A percentile compares a stretch with the other conserved stretches of the same genome.
phyloP scores from a whole-genome alignment of 192 early-diverging fungal species.

The Backusella macrospora region DNA sequence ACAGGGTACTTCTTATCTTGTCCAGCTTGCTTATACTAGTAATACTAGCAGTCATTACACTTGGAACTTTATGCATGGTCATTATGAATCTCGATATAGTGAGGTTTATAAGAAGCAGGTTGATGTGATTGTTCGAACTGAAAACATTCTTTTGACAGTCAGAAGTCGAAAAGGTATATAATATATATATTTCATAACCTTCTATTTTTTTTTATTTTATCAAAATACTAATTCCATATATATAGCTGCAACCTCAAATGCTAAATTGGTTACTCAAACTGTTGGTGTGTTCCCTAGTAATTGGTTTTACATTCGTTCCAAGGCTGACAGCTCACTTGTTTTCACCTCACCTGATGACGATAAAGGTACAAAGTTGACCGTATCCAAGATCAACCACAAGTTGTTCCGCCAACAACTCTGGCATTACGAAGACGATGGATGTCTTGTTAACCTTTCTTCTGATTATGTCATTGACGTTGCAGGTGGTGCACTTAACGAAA shows the following conservation, averaged over 20 bases:
- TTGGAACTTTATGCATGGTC: slow-evolving; percentile 18
- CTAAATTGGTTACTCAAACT: slow-evolving; percentile 15
- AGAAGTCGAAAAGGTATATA: neutral
- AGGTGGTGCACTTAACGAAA: slow-evolving; percentile 7
- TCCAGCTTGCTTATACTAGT: slow-evolving; percentile 18
- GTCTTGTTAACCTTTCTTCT: slow-evolving; percentile 18
- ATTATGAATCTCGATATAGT: slow-evolving; percentile 17
- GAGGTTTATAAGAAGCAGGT: slow-evolving; percentile 11
- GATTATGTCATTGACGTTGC: slow-evolving; percentile 26
- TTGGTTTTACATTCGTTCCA: slow-evolving; percentile 29
- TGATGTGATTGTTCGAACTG: neutral
- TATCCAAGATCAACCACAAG: slow-evolving; percentile 19
- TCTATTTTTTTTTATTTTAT: no score
- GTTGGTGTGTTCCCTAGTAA: slow-evolving; percentile 24
- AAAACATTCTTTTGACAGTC: slow-evolving; percentile 14
- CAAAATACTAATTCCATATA: no score
- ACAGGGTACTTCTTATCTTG: neutral
- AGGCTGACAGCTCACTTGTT: slow-evolving; percentile 15
- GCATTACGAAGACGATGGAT: slow-evolving; percentile 25
- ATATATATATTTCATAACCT: neutral
- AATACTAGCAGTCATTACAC: slow-evolving; percentile 12
- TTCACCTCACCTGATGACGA: neutral
- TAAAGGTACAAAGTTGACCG: slow-evolving; percentile 18
- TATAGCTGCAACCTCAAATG: neutral
- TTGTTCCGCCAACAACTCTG: slow-evolving; percentile 26